Evolutionary conservation across 495 filamentous ascomycete genomes (phyloP), one percentile per base, ranked within the genome.

Genomic region (Aspergillus ellipticus): DNA sequence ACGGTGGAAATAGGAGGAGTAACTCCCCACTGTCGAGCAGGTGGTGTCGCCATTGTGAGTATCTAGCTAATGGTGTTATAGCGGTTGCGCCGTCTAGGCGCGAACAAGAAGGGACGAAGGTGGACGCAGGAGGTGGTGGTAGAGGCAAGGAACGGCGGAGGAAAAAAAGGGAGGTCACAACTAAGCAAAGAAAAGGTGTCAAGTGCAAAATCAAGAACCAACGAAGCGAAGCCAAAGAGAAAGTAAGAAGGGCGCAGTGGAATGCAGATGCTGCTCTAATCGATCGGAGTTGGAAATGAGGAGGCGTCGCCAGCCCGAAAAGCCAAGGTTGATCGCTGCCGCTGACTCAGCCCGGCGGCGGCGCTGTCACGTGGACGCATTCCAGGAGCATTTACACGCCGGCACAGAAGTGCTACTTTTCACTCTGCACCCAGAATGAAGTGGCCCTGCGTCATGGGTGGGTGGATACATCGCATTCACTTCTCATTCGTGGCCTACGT

Each of bases 1-100:
- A 75, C 79, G 15, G 75, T 80, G 6, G 92, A 94, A 42, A 98
- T 90, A 17, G 94, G 87, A 54, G 85, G 84, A 19, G 93, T 97
- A 24, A 93, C 82, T 58, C 94, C 94, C 79, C 82, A 94, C 60
- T 87, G 84, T 48, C 78, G 73, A 54, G 66, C 59, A 21, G 69
- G 66, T 37, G 70, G 68, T 35, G 75, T 64, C 37, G 77, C 69
- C 79, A 82, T 82, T 42, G 57, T 60, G 43, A 72, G 87, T 89
- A 29, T 60, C 55, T 42, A 42, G 50, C 39, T 37, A 43, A 39
- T 57, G 42, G 8, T 60, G 39, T 49, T 49, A 46, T 42, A 54
- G 47, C 53, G 53, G 51, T 55, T 55, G 33, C 55, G 60, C 45
- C 45, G 45, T 28, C 11, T 47, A 48, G 21, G 42, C 42, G 42